A percentile compares a stretch with the other conserved stretches of the same genome.
Evolutionary conservation across 495 filamentous ascomycete genomes (phyloP).

Genomic region (Chaetomidium leptoderma): DNA sequence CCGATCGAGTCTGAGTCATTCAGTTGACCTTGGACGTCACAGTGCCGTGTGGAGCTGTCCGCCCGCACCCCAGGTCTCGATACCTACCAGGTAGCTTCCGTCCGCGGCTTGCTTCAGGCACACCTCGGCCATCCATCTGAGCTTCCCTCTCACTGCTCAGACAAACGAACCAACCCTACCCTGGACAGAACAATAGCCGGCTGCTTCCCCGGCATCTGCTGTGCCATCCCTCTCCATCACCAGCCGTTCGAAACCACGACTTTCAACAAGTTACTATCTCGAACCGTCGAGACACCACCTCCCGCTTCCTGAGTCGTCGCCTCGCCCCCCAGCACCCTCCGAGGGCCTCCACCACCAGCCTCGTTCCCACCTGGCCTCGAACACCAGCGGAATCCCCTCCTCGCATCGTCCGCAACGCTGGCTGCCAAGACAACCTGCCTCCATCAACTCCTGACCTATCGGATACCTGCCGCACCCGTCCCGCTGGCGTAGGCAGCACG

Average conservation of each 20-base stretch:
- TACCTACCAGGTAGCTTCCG: conserved; percentile 6
- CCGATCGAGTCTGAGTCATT: conserved; percentile 39
- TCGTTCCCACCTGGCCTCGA: neutral
- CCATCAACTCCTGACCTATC: conserved; percentile 29
- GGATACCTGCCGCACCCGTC: conserved; percentile 31
- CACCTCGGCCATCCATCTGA: neutral
- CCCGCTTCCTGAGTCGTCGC: neutral
- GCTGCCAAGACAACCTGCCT: conserved; percentile 20
- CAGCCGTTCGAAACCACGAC: neutral
- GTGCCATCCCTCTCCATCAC: neutral
- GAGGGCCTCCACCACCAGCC: neutral
- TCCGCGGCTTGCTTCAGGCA: neutral
- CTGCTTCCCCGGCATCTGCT: conserved; percentile 8
- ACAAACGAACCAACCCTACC: conserved; percentile 1
- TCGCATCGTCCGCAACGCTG: conserved; percentile 3
- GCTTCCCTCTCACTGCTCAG: neutral
- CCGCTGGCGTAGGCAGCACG: conserved; percentile 21
- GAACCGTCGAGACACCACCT: neutral
- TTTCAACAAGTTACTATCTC: conserved; percentile 16
- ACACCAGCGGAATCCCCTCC: neutral
- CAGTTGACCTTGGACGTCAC: conserved; percentile 38
- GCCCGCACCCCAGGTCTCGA: conserved; percentile 15
- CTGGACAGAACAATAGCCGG: conserved; percentile 14
- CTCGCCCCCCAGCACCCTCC: neutral
- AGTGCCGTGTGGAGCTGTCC: conserved; percentile 27